Percentiles rank a stretch among this genome's conserved stretches.
These are phyloP conservation scores for Lindgomyces ingoldianus DNA, from an alignment of 495 filamentous ascomycete species.

Conservation along the genomic window DNA sequence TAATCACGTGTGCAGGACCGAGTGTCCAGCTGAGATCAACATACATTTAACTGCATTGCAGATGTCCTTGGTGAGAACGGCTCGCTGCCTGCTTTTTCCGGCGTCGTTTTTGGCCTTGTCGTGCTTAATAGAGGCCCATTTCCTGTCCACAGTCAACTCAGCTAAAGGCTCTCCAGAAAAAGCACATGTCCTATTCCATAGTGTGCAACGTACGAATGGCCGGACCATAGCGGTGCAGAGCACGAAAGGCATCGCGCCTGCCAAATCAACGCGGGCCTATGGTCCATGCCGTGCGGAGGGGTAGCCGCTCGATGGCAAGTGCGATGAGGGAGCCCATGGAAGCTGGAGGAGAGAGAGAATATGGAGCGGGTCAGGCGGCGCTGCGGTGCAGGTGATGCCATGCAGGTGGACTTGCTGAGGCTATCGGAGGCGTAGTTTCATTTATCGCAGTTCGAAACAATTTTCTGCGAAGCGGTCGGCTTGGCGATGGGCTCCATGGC, in stretches of 20 bases:
- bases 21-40: constrained; percentile 19
- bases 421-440: too few relatives aligned
- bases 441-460: neutral
- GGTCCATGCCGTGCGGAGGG: neutral
- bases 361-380: neutral
- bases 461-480: neutral
- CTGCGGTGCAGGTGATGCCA: constrained; percentile 8
- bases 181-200: neutral
- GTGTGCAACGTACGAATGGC: constrained; percentile 25
- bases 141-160: constrained; percentile 72
- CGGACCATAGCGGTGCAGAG: constrained; percentile 13
- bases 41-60: constrained; percentile 59
- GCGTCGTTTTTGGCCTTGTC: constrained; percentile 82
- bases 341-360: neutral
- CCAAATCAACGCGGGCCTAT: neutral
- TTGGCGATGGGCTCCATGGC: constrained; percentile 3
- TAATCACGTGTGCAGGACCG: too few relatives aligned
- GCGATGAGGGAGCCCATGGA: too few relatives aligned
- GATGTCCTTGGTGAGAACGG: constrained; percentile 53
- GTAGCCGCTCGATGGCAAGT: neutral
- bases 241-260: constrained; percentile 17
- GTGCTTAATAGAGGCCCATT: constrained; percentile 94
- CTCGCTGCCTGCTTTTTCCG: constrained; percentile 55
- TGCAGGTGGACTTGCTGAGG: too few relatives aligned
- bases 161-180: constrained; percentile 31